Evolutionary conservation across 768 basidiomycete genomes (phyloP), one percentile per base, ranked within the genome.

Genomic region (Austroboletus eburneus): DNA sequence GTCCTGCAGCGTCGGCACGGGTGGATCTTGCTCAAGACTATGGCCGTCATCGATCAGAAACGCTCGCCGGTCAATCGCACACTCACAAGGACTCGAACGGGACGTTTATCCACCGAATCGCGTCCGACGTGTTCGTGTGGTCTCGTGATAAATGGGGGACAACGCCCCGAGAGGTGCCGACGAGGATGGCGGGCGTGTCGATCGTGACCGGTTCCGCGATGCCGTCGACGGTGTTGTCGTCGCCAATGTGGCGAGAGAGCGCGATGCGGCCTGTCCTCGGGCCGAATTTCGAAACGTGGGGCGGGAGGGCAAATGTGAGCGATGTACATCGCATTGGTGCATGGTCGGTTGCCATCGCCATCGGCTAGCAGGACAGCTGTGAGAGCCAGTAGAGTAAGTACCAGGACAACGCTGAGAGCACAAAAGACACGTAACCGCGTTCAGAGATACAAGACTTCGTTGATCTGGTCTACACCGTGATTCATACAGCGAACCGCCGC

Each of bases 11-110:
- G 80, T 85, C 9, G 85, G 86, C 0, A 84, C 61, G 0, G 90
- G 88, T 0, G 85, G 83, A 1, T 51, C 67, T 36, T 76, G 77
- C 52, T 90, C 87, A 35, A 91, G 60, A 64, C 89, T 81, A 44
- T 9, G 34, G n/a, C 8, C 34, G 10, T 9, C 9, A n/a, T 10
- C 43, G 18, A 1, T 34, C 32, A 20, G 16, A 35, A 14, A 17
- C 16, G 10, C 6, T 17, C 34, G 17, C 10, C 34, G 6, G 18
- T 17, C 34, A 18, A 35, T 6, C 34, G 17, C 9, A 41, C 21
- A 74, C 83, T 77, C 65, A 91, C 89, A 91, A 91, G 17, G 81
- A 76, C 66, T 91, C 89, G 57, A 90, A 91, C 1, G 88, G 80
- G 0, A 90, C 67, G 49, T 85, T 75, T 0, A 86, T 64, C 78